phyloP scores from a whole-genome alignment of 2,329 filamentous ascomycete species.

The Byssochlamys sp. region DNA sequence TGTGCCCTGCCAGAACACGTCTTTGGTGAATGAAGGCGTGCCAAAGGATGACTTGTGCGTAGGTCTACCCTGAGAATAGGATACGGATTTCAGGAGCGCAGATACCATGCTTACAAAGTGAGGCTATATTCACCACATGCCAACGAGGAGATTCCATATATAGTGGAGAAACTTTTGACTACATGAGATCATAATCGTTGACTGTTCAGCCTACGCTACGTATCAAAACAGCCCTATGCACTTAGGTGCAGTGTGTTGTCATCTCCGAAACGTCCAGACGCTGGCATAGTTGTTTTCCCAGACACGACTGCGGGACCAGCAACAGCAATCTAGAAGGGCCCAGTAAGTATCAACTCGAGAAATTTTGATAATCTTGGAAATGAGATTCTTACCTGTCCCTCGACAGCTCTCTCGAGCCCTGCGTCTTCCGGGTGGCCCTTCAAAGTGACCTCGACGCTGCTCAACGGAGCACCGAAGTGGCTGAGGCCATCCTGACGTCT shows the following conservation, averaged over 20 bases:
- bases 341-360: conserved; percentile 7
- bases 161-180: neutral
- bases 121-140: neutral
- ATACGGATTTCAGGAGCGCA: neutral
- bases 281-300: conserved; percentile 53
- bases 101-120: neutral
- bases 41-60: neutral
- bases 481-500: conserved; percentile 41
- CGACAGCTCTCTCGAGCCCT: conserved; percentile 29
- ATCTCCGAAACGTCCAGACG: conserved; percentile 55
- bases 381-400: conserved; percentile 51
- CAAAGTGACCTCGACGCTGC: conserved; percentile 68
- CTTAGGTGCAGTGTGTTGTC: conserved; percentile 61
- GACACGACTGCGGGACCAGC: conserved; percentile 65
- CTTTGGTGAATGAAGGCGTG: neutral
- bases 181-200: neutral
- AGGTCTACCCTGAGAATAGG: neutral
- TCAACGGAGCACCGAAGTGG: conserved; percentile 77
- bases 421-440: conserved; percentile 25
- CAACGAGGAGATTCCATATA: neutral
- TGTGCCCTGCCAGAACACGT: neutral
- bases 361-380: neutral
- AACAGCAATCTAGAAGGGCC: conserved; percentile 53
- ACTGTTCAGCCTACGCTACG: neutral
- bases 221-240: neutral